A percentile compares a stretch with the other conserved stretches of the same genome.
phyloP scores from a whole-genome alignment of 176 grass and related monocot species.

The Themeda triandra region DNA sequence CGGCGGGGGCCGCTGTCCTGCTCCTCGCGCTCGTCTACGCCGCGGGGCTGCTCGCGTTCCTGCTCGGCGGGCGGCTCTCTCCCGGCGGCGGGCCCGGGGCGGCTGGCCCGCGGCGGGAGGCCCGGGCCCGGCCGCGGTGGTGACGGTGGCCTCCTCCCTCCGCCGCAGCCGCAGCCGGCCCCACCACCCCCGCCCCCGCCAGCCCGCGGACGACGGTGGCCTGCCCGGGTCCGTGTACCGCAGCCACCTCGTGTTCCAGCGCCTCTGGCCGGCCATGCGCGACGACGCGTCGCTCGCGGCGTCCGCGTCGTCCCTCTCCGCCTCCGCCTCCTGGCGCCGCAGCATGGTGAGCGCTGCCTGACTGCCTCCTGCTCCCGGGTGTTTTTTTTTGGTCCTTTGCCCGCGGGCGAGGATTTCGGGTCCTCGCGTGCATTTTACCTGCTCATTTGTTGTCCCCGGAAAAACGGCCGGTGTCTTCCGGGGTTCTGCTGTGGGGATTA shows the following conservation, averaged over 20 bases:
- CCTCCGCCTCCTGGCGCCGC: slow-evolving; percentile 30
- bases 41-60: slow-evolving; percentile 43
- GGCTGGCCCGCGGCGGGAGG: neutral
- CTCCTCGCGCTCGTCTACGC: slow-evolving; percentile 62
- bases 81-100: neutral
- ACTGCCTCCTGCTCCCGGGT: neutral
- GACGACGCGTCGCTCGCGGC: slow-evolving; percentile 25
- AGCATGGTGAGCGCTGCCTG: slow-evolving; percentile 35
- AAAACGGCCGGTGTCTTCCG: neutral
- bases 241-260: slow-evolving; percentile 75
- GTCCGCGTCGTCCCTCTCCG: neutral
- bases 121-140: neutral
- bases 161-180: neutral
- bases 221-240: too few species aligned
- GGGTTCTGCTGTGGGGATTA: neutral
- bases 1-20: slow-evolving; percentile 39
- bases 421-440: neutral
- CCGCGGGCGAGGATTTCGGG: neutral
- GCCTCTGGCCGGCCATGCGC: slow-evolving; percentile 76
- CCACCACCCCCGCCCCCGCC: neutral
- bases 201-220: neutral
- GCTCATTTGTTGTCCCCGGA: neutral
- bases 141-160: slow-evolving; percentile 8
- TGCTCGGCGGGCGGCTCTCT: slow-evolving; percentile 28
- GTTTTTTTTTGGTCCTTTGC: too few species aligned